Percentiles rank a stretch among this genome's conserved stretches.
Evolutionary conservation across 305 asterid species (phyloP).

Genomic region (Fraxinus angustifolia): DNA sequence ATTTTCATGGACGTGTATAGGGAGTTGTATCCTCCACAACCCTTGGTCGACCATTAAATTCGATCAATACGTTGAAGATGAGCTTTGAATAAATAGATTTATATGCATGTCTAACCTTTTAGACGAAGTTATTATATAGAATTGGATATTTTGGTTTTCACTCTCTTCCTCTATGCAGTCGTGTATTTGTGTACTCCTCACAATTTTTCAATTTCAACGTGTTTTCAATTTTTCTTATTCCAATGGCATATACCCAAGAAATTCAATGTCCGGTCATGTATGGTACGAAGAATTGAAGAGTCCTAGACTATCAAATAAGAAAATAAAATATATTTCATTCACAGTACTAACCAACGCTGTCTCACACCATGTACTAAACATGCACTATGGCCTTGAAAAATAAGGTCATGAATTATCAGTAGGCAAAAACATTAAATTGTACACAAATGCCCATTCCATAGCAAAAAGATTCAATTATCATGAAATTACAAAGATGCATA

Average conservation of each 20-base stretch:
- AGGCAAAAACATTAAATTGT: neutral
- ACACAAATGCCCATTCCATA: neutral
- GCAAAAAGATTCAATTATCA: neutral
- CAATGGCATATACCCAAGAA: neutral
- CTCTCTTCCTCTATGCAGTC: neutral
- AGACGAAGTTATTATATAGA: neutral
- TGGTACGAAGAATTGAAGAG: neutral
- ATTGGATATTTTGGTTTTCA: neutral
- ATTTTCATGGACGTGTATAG: conserved; percentile 36
- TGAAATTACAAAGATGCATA: neutral
- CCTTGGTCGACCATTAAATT: neutral
- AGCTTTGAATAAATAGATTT: neutral
- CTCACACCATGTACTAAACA: neutral
- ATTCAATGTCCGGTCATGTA: no score
- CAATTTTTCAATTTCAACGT: neutral
- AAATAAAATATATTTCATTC: neutral
- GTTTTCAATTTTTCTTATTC: neutral
- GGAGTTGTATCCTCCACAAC: neutral
- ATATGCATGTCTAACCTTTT: neutral
- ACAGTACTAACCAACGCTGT: neutral
- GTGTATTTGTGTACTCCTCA: neutral
- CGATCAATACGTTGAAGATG: neutral
- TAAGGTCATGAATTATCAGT: neutral
- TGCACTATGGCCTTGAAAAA: neutral
- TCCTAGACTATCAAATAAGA: neutral